phyloP scores from a whole-genome alignment of 768 basidiomycete genomes.

The Phlebiopsis gigantea region DNA sequence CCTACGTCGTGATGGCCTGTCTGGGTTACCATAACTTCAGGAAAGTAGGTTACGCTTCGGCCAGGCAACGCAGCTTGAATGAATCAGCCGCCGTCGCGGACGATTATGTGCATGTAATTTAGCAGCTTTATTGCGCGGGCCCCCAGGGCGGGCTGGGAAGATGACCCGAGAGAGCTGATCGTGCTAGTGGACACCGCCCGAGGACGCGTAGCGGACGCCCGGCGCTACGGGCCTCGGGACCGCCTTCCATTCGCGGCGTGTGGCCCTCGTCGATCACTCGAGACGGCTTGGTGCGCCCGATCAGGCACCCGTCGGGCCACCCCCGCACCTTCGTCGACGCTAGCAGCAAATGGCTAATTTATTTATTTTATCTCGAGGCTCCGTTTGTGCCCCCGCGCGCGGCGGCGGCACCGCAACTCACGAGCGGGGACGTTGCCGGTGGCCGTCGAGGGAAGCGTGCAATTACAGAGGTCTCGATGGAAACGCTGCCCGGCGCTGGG shows the following conservation, averaged over 20 bases:
- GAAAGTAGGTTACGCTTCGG: background rate
- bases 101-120: too few species aligned
- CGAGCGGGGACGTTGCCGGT: background rate
- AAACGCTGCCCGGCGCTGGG: background rate
- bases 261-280: too few species aligned
- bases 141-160: too few species aligned
- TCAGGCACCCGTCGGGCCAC: background rate
- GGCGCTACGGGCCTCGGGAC: background rate
- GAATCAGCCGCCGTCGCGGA: background rate
- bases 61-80: background rate
- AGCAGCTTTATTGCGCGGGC: too few species aligned
- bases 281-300: conserved; percentile 11
- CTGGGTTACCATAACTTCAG: conserved; percentile 3
- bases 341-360: too few species aligned
- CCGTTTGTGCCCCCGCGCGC: too few species aligned
- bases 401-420: background rate
- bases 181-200: too few species aligned
- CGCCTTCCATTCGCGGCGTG: background rate
- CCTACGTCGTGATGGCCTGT: conserved; percentile 3
- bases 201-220: background rate
- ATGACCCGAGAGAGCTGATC: background rate
- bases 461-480: conserved; percentile 1
- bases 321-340: too few species aligned
- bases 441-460: background rate
- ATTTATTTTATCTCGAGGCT: too few species aligned